Evolutionary conservation across 495 filamentous ascomycete species (phyloP).

Genomic region (Bryoglossum gracile): DNA sequence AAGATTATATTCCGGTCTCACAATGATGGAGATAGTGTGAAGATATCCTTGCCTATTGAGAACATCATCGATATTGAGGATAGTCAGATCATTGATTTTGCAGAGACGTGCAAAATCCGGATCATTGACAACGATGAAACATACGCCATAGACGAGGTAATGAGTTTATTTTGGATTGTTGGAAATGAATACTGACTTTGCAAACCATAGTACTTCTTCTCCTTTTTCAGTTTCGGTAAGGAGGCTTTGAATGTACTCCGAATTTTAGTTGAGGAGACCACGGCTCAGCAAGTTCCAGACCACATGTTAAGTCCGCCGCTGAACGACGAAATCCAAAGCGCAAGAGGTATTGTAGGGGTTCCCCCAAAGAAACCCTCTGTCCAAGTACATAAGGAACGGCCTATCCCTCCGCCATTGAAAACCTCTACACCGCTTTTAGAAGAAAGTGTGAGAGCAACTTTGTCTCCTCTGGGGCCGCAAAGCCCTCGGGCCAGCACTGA

Average conservation of each 20-base stretch:
- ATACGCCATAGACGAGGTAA: slow-evolving; percentile 89
- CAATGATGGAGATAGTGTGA: slow-evolving; percentile 96
- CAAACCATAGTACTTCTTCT: slow-evolving; percentile 80
- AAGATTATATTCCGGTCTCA: slow-evolving; percentile 92
- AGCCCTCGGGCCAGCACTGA: slow-evolving; percentile 43
- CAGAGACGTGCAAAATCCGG: slow-evolving; percentile 88
- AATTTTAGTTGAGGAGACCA: slow-evolving; percentile 60
- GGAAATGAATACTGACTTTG: slow-evolving; percentile 21
- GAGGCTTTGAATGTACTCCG: slow-evolving; percentile 78
- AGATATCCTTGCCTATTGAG: slow-evolving; percentile 82
- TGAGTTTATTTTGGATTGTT: slow-evolving; percentile 15
- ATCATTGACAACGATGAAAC: slow-evolving; percentile 90
- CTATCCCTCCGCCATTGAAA: slow-evolving; percentile 9
- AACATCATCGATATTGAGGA: slow-evolving; percentile 93
- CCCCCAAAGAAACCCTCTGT: slow-evolving; percentile 14
- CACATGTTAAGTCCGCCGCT: slow-evolving; percentile 20
- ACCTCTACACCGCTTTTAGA: slow-evolving; percentile 38
- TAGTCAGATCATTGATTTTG: slow-evolving; percentile 83
- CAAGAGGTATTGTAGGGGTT: slow-evolving; percentile 3
- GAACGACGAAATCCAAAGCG: slow-evolving; percentile 12
- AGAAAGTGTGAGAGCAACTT: slow-evolving; percentile 58
- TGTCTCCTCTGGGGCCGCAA: slow-evolving; percentile 41
- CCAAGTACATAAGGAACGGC: slow-evolving; percentile 7
- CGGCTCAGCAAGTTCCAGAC: slow-evolving; percentile 40
- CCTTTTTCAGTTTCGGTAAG: slow-evolving; percentile 82